phyloP scores from a whole-genome alignment of 805 yeast species.

The Nakazawaea siamensis region DNA sequence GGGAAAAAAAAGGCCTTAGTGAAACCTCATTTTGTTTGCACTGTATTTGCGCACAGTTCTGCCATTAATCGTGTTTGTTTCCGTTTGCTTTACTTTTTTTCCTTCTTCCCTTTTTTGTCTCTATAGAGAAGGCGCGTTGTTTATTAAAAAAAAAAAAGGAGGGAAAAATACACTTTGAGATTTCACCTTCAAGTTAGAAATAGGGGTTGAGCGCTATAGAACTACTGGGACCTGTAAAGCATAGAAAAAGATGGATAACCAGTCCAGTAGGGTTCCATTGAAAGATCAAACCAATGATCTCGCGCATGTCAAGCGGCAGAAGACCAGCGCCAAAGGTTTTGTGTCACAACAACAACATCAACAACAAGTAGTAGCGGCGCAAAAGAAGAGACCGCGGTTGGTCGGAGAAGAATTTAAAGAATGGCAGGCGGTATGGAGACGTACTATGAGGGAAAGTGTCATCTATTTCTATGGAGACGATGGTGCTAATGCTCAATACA shows the following conservation, averaged over 20 bases:
- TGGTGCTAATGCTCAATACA: constrained; percentile 18
- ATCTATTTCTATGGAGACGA: constrained; percentile 48
- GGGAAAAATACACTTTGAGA: too few relatives aligned
- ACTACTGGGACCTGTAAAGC: too few relatives aligned
- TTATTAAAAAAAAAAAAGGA: too few relatives aligned
- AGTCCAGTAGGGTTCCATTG: constrained; percentile 14
- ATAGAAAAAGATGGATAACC: constrained; percentile 8
- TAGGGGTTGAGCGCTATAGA: too few relatives aligned
- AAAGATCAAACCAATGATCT: constrained; percentile 13
- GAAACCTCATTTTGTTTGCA: too few relatives aligned
- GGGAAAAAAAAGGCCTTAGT: too few relatives aligned
- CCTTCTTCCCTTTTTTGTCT: not conserved
- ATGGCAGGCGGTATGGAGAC: constrained; percentile 57
- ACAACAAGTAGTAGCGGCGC: constrained; percentile 9
- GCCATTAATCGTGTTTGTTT: too few relatives aligned
- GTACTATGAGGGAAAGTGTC: constrained; percentile 45
- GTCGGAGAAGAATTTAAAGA: constrained; percentile 33
- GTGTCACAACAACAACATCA: constrained; percentile 1
- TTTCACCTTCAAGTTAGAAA: too few relatives aligned
- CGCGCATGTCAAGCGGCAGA: constrained; percentile 16
- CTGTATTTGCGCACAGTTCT: too few relatives aligned
- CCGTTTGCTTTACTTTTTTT: not conserved
- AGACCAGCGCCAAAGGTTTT: constrained; percentile 4
- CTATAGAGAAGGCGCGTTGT: not conserved
- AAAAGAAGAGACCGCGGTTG: constrained; percentile 15